Conservation (phyloP, 2,329 filamentous ascomycete species). For the Neofusicoccum parvum region DNA sequence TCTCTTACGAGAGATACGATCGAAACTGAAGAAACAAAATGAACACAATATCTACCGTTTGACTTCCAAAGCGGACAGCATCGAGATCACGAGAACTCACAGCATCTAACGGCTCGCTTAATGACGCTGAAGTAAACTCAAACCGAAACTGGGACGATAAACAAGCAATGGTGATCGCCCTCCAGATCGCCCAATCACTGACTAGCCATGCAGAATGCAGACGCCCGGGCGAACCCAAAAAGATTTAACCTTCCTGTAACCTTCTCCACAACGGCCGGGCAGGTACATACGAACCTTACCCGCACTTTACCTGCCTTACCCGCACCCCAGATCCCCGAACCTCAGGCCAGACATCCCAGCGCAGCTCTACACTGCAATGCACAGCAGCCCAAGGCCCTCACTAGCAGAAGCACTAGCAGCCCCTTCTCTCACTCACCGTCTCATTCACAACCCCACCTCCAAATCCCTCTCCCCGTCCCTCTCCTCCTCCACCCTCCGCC, state of each 20-base stretch:
- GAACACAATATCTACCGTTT: no score
- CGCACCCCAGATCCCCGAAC: neutral
- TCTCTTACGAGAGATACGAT: neutral
- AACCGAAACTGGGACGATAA: neutral
- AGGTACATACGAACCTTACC: neutral
- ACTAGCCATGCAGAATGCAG: neutral
- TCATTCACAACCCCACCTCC: neutral
- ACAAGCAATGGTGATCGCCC: neutral
- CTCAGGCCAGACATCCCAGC: no score
- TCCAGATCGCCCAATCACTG: neutral
- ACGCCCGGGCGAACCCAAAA: neutral
- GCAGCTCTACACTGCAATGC: no score
- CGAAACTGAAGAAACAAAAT: neutral
- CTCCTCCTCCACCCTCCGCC: slow-evolving; percentile 29
- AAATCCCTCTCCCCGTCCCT: neutral
- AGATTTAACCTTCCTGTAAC: neutral
- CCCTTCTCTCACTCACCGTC: neutral
- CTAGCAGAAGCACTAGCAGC: slow-evolving; percentile 3
- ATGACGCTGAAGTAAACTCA: neutral
- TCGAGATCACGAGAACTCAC: no score
- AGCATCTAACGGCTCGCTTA: neutral
- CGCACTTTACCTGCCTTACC: neutral
- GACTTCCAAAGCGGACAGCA: no score
- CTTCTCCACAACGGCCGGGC: neutral
- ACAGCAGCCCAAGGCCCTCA: neutral